These are phyloP conservation scores for Paraleonurus japonicus DNA, from an alignment of 257 asterid species.

Conservation along the genomic window DNA sequence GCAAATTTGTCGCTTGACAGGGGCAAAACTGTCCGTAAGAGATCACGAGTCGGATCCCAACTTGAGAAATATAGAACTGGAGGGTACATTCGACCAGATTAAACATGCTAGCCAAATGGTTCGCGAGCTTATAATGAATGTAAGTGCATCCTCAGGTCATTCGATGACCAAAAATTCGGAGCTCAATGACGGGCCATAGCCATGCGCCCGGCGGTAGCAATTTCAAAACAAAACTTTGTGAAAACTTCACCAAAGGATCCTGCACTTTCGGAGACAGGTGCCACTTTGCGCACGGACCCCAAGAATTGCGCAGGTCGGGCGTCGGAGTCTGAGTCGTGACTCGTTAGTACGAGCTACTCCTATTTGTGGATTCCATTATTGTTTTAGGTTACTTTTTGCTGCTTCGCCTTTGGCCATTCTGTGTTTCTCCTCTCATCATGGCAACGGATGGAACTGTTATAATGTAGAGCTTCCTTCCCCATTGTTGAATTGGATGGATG, in stretches of 20 bases:
- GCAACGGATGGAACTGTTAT: constrained; percentile 13
- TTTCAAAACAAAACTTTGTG: constrained; percentile 69
- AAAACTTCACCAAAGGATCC: constrained; percentile 60
- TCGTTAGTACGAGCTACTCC: too few relatives aligned
- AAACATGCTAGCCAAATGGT: constrained; percentile 85
- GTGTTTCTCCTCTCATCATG: not conserved
- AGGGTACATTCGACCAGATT: constrained; percentile 78
- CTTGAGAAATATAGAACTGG: constrained; percentile 69
- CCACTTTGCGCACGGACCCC: constrained; percentile 82
- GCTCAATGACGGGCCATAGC: constrained; percentile 33
- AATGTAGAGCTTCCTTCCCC: not conserved
- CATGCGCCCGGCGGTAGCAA: constrained; percentile 39
- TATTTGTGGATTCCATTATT: not conserved
- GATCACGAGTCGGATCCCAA: constrained; percentile 68
- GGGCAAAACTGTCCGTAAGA: constrained; percentile 65
- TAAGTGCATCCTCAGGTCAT: constrained; percentile 41
- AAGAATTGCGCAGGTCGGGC: constrained; percentile 59
- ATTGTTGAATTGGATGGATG: not conserved
- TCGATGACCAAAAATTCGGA: constrained; percentile 30
- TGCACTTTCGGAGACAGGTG: constrained; percentile 79
- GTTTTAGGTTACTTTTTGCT: not conserved
- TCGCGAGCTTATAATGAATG: constrained; percentile 55
- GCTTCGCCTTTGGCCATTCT: not conserved
- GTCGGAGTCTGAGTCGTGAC: constrained; percentile 30
- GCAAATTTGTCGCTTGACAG: constrained; percentile 67